Evolutionary conservation across 345 rosid genomes (phyloP).

Genomic region (Carallia pectinifolia): DNA sequence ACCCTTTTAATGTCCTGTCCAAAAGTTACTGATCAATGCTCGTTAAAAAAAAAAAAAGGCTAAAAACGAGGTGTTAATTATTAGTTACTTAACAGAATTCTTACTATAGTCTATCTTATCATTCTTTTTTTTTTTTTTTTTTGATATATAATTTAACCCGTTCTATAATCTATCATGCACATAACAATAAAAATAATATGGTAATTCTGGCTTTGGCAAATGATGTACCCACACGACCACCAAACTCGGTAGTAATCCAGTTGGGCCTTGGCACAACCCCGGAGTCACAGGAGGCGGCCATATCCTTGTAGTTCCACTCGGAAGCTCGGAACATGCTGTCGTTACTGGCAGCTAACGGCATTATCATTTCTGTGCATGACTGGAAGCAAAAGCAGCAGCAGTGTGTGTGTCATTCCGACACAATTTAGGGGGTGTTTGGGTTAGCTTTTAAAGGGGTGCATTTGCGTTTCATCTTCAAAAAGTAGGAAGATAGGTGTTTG

Average conservation of each 20-base stretch:
- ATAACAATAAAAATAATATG: not conserved
- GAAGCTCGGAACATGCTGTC: slow-evolving; percentile 50
- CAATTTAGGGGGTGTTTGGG: no score
- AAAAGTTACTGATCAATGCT: not conserved
- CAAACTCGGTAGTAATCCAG: slow-evolving; percentile 54
- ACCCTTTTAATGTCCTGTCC: slow-evolving; percentile 43
- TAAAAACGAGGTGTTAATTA: no score
- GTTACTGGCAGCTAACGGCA: slow-evolving; percentile 39
- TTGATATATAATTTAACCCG: not conserved
- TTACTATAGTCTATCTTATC: no score
- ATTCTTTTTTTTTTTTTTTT: no score
- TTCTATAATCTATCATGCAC: not conserved
- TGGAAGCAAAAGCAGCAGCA: not conserved
- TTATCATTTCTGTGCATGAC: slow-evolving; percentile 72
- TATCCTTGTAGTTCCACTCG: slow-evolving; percentile 22
- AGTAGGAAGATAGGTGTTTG: no score
- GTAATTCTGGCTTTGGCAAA: not conserved
- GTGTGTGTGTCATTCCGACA: no score
- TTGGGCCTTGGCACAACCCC: slow-evolving; percentile 39
- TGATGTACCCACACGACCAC: slow-evolving; percentile 44
- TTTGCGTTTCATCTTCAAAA: no score
- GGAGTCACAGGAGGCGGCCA: slow-evolving; percentile 14
- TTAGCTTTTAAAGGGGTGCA: no score
- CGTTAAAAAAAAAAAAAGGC: no score
- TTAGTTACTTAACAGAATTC: no score